Evolutionary conservation across 257 asterid species (phyloP).

Genomic region (Ligustrum vulgare): DNA sequence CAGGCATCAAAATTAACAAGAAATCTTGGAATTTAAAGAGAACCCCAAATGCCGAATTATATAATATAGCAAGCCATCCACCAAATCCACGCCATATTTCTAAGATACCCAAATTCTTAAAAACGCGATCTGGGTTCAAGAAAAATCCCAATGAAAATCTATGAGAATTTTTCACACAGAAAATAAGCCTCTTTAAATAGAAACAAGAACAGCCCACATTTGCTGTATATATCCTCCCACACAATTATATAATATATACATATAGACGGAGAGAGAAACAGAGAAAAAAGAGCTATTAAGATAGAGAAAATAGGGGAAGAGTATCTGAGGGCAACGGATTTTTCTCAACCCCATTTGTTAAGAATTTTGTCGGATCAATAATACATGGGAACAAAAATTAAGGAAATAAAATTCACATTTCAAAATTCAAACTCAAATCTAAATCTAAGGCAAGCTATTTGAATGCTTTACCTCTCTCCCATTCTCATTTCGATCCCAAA

Average conservation of each 20-base stretch:
- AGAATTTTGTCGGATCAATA: conserved; percentile 47
- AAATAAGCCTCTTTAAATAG: conserved; percentile 28
- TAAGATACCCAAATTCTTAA: conserved; percentile 45
- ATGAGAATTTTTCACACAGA: conserved; percentile 28
- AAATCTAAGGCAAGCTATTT: conserved; percentile 64
- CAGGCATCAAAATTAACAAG: conserved; percentile 45
- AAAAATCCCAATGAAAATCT: conserved; percentile 28
- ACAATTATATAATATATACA: conserved; percentile 2
- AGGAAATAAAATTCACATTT: conserved; percentile 3
- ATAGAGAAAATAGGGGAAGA: conserved; percentile 13
- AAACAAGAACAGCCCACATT: conserved; percentile 35
- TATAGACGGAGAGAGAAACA: not conserved
- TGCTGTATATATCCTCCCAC: conserved; percentile 4
- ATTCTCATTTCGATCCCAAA: conserved; percentile 59
- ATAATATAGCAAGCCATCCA: conserved; percentile 35
- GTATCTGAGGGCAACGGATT: conserved; percentile 54
- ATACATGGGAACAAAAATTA: conserved; percentile 23
- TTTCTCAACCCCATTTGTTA: conserved; percentile 49
- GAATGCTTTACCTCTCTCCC: conserved; percentile 40
- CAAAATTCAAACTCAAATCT: conserved; percentile 34
- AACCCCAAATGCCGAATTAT: conserved; percentile 22
- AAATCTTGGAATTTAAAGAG: conserved; percentile 40
- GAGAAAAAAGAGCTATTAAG: conserved; percentile 9
- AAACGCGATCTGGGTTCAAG: conserved; percentile 25
- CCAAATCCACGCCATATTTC: conserved; percentile 40